Conservation (phyloP, 2,329 filamentous ascomycete genomes). For the Xylaria sp. region DNA sequence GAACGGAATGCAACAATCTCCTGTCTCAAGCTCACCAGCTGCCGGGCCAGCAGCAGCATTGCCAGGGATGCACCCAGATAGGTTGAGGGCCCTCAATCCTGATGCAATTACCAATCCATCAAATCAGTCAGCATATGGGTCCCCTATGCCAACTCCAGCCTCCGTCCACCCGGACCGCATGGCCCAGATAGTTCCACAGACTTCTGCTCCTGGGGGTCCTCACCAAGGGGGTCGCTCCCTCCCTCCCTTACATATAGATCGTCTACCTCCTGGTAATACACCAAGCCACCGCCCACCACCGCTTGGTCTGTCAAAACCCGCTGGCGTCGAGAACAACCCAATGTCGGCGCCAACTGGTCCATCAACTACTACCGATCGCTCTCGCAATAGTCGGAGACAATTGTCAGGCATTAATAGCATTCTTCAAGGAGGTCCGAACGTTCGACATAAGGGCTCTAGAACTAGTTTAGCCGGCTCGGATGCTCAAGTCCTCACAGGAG, state of each 20-base stretch:
- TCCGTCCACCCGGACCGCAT: conserved; percentile 51
- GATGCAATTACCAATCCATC: conserved; percentile 25
- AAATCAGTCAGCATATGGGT: conserved; percentile 33
- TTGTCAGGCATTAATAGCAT: conserved; percentile 65
- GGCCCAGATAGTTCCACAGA: conserved; percentile 44
- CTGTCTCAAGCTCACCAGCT: conserved; percentile 36
- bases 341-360: conserved; percentile 44
- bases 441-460: conserved; percentile 46
- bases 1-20: conserved; percentile 35
- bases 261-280: conserved; percentile 37
- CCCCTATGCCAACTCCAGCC: conserved; percentile 32
- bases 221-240: conserved; percentile 37
- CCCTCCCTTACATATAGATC: conserved; percentile 42
- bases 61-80: conserved; percentile 41
- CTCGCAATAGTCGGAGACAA: conserved; percentile 54
- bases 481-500: conserved; percentile 61
- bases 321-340: conserved; percentile 37
- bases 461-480: conserved; percentile 59
- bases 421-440: conserved; percentile 52
- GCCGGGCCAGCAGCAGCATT: conserved; percentile 32
- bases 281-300: conserved; percentile 37
- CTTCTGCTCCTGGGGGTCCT: conserved; percentile 33
- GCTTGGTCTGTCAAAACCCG: conserved; percentile 27
- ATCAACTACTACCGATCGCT: conserved; percentile 42
- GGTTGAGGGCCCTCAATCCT: conserved; percentile 39